Base-by-base conservation (phyloP, 148 eudicot species). In the Pharnaceum exiguum region DNA sequence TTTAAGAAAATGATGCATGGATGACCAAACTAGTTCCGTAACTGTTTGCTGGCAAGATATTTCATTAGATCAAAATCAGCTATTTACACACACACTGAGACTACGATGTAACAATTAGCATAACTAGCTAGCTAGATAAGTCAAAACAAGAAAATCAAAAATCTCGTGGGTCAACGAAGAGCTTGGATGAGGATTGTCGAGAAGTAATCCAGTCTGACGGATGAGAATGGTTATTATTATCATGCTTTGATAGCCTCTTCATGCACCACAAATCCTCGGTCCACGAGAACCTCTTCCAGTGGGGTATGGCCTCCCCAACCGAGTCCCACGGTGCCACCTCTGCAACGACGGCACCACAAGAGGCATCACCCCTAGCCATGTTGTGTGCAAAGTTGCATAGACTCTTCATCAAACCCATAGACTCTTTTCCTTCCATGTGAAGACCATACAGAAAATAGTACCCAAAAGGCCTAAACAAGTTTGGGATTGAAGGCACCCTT, bases 251-350 rank as follows among this genome's bases (percentile, higher is more conserved):
- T 44, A 90, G 75, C 53, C 71, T 75, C 75, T 90, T 90, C 24
- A 87, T 82, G 58, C 82, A 87, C 97, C 97, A 90, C 28, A 84
- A 33, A 40, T 90, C 97, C 48, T 90, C 89, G 12, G 57, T 78
- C 90, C 85, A 82, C 0, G 97, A 91, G 49, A 87, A 81, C 10
- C 48, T 82, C 71, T 62, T 77, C 96, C 96, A 91, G 68, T 82
- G 84, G 0, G 97, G 97, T 7, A 91, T 79, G 10, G 77, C 84
- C 26, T 67, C 76, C 43, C 72, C 42, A 5, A 85, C 71, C 4
- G 87, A 94, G 49, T 91, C 97, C 76, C 43, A 40, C 47, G 19
- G 60, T n/a, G 85, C 87, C 59, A 91, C 90, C 73, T 91, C 97
- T 0, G 97, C 84, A 39, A 85, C 94, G 15, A 91, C 54, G 7